Conservation (phyloP, 768 basidiomycete genomes). For the Gyrodon lividus region DNA sequence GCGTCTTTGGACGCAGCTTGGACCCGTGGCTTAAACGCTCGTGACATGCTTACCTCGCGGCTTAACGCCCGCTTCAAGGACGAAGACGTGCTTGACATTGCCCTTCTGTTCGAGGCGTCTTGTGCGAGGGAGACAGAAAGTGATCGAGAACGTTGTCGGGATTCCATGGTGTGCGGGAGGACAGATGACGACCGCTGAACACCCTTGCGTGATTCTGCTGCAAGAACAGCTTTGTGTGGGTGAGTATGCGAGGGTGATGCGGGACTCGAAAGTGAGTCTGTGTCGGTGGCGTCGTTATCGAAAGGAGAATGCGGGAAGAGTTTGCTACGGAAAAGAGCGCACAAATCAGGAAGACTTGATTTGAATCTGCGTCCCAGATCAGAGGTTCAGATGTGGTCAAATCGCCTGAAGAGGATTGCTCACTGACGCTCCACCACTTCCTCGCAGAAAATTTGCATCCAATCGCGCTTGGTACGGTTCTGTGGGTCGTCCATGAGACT, state of each 20-base stretch:
- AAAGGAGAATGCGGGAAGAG: constrained; percentile 66
- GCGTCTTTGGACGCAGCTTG: constrained; percentile 9
- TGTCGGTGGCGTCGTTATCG: constrained; percentile 41
- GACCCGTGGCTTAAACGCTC: constrained; percentile 55
- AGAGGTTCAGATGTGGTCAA: neutral
- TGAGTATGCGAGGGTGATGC: constrained; percentile 12
- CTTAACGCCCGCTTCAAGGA: constrained; percentile 56
- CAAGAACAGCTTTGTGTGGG: neutral
- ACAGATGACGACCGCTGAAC: constrained; percentile 27
- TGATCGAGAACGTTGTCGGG: constrained; percentile 54
- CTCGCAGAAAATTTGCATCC: constrained; percentile 73
- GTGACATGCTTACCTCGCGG: constrained; percentile 76
- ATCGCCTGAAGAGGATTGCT: constrained; percentile 13
- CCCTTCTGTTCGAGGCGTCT: constrained; percentile 45
- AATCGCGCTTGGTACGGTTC: constrained; percentile 45
- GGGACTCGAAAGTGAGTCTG: constrained; percentile 14
- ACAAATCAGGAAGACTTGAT: constrained; percentile 48
- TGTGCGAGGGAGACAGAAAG: constrained; percentile 71
- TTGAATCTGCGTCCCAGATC: constrained; percentile 48
- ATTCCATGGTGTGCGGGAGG: constrained; percentile 18
- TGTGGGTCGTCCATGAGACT: constrained; percentile 37
- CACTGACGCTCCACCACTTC: constrained; percentile 66
- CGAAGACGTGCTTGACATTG: constrained; percentile 31
- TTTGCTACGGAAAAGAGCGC: constrained; percentile 59
- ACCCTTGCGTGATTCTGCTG: constrained; percentile 5